Evolutionary conservation across 257 asterid species (phyloP).

Genomic region (Perilla frutescens): DNA sequence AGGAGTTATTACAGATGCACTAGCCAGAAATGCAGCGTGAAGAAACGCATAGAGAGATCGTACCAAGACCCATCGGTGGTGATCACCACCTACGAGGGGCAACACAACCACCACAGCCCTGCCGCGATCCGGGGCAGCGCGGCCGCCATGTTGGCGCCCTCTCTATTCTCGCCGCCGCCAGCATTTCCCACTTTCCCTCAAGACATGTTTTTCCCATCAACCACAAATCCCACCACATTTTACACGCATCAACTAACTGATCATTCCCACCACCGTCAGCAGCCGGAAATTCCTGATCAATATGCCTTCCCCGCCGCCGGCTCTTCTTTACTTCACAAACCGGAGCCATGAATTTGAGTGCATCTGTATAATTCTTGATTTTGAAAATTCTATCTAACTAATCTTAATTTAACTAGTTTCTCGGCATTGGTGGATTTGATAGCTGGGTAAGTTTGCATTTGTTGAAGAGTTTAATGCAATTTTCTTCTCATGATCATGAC

Average conservation of each 20-base stretch:
- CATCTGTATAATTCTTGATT: not conserved
- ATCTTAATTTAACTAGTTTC: slow-evolving; percentile 1
- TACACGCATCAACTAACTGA: slow-evolving; percentile 33
- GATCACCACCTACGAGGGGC: slow-evolving; percentile 92
- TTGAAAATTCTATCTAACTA: not conserved
- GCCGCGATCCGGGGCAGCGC: slow-evolving; percentile 65
- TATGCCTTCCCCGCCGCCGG: slow-evolving; percentile 32
- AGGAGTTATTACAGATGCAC: slow-evolving; percentile 96
- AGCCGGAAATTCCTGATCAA: slow-evolving; percentile 31
- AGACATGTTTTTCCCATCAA: slow-evolving; percentile 40
- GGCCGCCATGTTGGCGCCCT: slow-evolving; percentile 56
- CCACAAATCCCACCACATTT: slow-evolving; percentile 25
- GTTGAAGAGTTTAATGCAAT: slow-evolving; percentile 13
- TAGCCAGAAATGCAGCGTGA: slow-evolving; percentile 73
- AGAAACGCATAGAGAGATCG: slow-evolving; percentile 89
- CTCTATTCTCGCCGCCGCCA: slow-evolving; percentile 45
- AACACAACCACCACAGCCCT: slow-evolving; percentile 87
- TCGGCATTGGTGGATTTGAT: slow-evolving; percentile 1
- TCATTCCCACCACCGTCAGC: slow-evolving; percentile 24
- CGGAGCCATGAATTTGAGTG: slow-evolving; percentile 35
- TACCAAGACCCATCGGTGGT: slow-evolving; percentile 72
- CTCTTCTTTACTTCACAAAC: slow-evolving; percentile 39
- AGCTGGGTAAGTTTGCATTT: not conserved
- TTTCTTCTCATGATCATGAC: not conserved
- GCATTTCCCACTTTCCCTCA: slow-evolving; percentile 40